Conservation (phyloP, 2,329 filamentous ascomycete genomes). For the Sphaerulina vaccinii region DNA sequence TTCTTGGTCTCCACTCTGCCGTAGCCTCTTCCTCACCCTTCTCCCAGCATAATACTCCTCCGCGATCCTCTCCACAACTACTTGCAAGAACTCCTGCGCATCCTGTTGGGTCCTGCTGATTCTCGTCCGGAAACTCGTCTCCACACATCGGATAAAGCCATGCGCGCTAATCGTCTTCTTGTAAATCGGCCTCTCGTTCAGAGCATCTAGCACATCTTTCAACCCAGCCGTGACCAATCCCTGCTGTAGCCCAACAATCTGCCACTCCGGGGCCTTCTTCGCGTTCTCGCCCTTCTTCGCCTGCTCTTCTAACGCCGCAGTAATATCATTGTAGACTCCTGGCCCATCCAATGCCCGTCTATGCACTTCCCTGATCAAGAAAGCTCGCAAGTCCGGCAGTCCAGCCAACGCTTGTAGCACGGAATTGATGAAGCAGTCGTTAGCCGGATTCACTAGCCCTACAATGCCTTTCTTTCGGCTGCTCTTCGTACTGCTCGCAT, state of each 20-base stretch:
- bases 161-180: constrained; percentile 89
- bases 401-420: constrained; percentile 91
- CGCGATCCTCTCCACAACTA: constrained; percentile 85
- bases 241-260: constrained; percentile 64
- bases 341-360: constrained; percentile 75
- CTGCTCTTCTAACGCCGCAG: constrained; percentile 56
- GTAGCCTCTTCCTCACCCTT: constrained; percentile 65
- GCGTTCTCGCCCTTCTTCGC: constrained; percentile 54
- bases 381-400: constrained; percentile 81
- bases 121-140: constrained; percentile 81
- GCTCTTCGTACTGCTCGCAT: constrained; percentile 55
- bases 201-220: constrained; percentile 85
- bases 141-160: constrained; percentile 79
- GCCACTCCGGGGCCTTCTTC: constrained; percentile 44
- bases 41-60: constrained; percentile 90
- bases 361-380: constrained; percentile 88
- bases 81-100: constrained; percentile 94
- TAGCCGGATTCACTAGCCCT: constrained; percentile 84
- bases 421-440: constrained; percentile 84
- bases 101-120: constrained; percentile 96
- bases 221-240: constrained; percentile 82
- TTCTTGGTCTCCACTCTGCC: constrained; percentile 17
- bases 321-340: constrained; percentile 67
- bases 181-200: constrained; percentile 91
- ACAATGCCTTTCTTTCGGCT: constrained; percentile 82